These are phyloP conservation scores for Pseudocercospora ulei DNA, from an alignment of 2,329 filamentous ascomycete genomes.

Conservation along the genomic window DNA sequence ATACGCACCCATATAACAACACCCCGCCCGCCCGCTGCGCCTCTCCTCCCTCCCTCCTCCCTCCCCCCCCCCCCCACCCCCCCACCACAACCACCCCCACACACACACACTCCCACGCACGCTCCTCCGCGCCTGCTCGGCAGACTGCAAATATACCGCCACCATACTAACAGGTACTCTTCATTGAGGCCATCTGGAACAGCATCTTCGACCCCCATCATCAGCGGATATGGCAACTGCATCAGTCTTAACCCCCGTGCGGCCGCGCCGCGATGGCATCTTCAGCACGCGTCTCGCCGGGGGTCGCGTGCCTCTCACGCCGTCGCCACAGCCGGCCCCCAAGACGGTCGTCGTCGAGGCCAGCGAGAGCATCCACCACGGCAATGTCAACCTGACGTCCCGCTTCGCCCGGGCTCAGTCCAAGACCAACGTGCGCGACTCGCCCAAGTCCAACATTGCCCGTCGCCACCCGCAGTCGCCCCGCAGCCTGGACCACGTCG, in stretches of 20 bases:
- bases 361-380: conserved; percentile 62
- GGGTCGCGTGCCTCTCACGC: conserved; percentile 87
- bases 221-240: conserved; percentile 63
- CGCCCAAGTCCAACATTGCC: conserved; percentile 94
- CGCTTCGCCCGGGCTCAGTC: conserved; percentile 63
- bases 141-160: conserved; percentile 35
- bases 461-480: conserved; percentile 58
- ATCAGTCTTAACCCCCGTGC: conserved; percentile 79
- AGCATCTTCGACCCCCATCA: conserved; percentile 25
- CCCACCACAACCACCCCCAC: conserved; percentile 23
- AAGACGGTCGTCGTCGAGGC: conserved; percentile 49
- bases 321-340: conserved; percentile 64
- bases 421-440: conserved; percentile 64
- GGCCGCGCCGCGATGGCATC: conserved; percentile 76
- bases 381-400: conserved; percentile 64
- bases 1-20: too few relatives aligned
- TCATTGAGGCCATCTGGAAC: conserved; percentile 32
- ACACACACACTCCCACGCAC: conserved; percentile 20
- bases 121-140: conserved; percentile 24
- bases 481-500: conserved; percentile 76
- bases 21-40: too few relatives aligned
- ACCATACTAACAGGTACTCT: conserved; percentile 36
- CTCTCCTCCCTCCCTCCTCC: conserved; percentile 2
- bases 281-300: conserved; percentile 89
- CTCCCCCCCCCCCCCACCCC: conserved; percentile 22